Evolutionary conservation across 805 yeast species (phyloP), one percentile per base, ranked within the genome.

Genomic region (Wickerhamiella vanderwaltii): DNA sequence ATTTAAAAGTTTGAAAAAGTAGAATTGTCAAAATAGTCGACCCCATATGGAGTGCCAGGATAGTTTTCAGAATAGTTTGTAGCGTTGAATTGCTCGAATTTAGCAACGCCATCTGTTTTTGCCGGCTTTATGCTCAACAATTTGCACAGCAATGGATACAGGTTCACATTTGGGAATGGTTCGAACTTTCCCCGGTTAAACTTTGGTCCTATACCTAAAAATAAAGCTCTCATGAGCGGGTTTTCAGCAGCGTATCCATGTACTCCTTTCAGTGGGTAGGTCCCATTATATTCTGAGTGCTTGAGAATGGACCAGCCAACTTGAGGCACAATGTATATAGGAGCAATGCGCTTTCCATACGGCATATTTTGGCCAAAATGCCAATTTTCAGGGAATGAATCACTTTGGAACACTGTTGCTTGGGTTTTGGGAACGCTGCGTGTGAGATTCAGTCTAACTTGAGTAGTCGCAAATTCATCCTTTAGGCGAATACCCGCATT

Each of bases 181-280:
- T 62, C 57, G 17, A 73, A 62, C 15, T 52, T 42, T 5, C 66
- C 60, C 2, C 47, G 32, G 4, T 59, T 51, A 58, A 87, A 86
- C 53, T 69, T 81, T 0, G 95, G 95, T 0, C 97, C 97, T 1
- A 68, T 58, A 0, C 79, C 94, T 30, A 84, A 51, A 56, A 88
- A 87, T 7, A 83, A 51, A 0, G 94, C 86, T 39, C 94, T 64
- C 95, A 86, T 86, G 44, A 85, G 62, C 5, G 79, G 69, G 46
- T 78, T 84, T 0, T 78, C 69, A 53, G 79, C 81, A 53, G 79
- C 75, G 57, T 83, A 87, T 1, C 96, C 96, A 59, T 84, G 94
- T 1, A 80, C 80, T 6, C 95, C 95, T 42, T 65, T 65, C 3
- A 84, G 81, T n/a, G 57, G 55, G 55, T 77, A 79, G 11, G 69